Evolutionary conservation across 2,329 filamentous ascomycete genomes (phyloP), one percentile per base, ranked within the genome.

Genomic region (Metarhizium robertsii): DNA sequence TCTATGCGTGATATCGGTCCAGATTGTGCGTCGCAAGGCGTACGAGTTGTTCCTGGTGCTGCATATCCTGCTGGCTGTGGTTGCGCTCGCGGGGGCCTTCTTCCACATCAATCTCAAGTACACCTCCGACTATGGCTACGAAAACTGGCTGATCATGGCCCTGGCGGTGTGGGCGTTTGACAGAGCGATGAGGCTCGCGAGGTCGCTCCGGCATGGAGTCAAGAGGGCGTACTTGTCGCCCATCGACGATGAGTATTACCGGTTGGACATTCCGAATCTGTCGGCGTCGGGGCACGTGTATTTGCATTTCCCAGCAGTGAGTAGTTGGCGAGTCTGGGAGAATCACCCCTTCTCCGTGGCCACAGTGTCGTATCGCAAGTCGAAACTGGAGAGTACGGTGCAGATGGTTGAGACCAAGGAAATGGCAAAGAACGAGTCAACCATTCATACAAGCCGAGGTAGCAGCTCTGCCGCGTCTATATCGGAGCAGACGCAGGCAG

Each of bases 11-110:
- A 25, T 25, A 25, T 25, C 25, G 1, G 25, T 25, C 25, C 25
- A 4, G 25, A 25, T 25, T 25, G 18, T 77, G 16, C 67, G 74
- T 13, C 64, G 61, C 30, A 64, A 58, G 48, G 60, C 61, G 8
- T 76, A 74, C 62, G 73, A 76, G 63, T 29, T 73, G 2, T 79
- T 79, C 61, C 62, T 78, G 2, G 57, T 69, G n/a, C 57, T 63
- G 10, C 75, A 78, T 53, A 68, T 78, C 36, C 56, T 70, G 2
- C 50, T 77, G 1, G 65, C 73, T 0, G 64, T 73, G 10, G 56
- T 78, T 2, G 60, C 69, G 10, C 53, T 79, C 4, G 66, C 71
- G 2, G 75, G 73, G 8, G 71, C 65, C 43, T 76, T 67, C 62
- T 72, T 69, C 40, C 75, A 78, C 58, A 69, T 75, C 53, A 61